Conservation (phyloP, 192 early-diverging fungal species). For the Chytriomyces confervae region DNA sequence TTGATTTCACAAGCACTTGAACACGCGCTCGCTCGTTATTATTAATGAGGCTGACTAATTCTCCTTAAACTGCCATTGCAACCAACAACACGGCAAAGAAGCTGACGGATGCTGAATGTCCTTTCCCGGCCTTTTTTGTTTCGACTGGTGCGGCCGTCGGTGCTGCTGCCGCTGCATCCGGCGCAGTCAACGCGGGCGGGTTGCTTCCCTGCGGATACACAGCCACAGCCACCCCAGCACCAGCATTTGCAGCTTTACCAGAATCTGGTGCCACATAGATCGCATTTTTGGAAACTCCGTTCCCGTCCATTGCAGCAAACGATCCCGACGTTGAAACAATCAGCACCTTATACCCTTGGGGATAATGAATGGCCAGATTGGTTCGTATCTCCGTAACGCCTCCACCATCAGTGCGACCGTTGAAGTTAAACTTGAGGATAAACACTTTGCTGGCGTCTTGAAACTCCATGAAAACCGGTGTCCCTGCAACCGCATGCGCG, state of each 20-base stretch:
- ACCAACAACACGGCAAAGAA: background rate
- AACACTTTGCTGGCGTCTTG: background rate
- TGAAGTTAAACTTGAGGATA: slow-evolving; percentile 8
- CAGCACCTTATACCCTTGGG: slow-evolving; percentile 15
- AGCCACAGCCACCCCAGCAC: background rate
- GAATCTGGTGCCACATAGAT: background rate
- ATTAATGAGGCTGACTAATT: background rate
- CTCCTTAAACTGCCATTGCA: too few species aligned
- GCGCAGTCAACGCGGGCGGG: background rate
- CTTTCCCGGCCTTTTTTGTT: background rate
- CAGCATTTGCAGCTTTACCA: background rate
- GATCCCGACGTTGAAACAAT: background rate
- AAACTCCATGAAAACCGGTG: slow-evolving; percentile 14
- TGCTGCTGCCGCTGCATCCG: background rate
- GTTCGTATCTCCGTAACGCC: slow-evolving; percentile 25
- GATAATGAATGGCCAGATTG: slow-evolving; percentile 16
- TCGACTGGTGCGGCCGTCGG: background rate
- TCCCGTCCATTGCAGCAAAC: background rate
- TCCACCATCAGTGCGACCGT: background rate
- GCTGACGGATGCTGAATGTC: background rate
- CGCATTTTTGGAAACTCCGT: background rate
- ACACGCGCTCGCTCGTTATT: background rate
- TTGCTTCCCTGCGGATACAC: background rate
- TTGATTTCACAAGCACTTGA: background rate
- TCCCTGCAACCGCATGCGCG: slow-evolving; percentile 33